Evolutionary conservation across 345 rosid genomes (phyloP), one percentile per base, ranked within the genome.

Genomic region (Laguncularia racemosa): DNA sequence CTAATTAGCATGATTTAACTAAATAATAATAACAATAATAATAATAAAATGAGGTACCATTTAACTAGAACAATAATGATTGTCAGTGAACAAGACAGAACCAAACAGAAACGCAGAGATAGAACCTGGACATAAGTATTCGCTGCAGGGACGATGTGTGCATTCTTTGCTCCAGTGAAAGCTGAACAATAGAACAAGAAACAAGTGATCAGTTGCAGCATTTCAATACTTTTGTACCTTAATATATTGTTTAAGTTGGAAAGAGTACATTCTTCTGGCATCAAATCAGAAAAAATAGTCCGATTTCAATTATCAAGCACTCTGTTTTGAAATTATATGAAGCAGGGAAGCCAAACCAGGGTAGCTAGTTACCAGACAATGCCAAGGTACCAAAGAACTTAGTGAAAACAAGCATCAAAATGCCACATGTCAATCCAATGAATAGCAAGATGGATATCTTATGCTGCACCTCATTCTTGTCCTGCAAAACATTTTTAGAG

Each of bases 71-170:
- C 2, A 14, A 15, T 4, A 43, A 14, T 15, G 38, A 21, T 4
- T n/a, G 17, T 44, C 19, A 12, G 12, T 40, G 38, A 54, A 19
- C 57, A n/a, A 46, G 44, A 46, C 14, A 44, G 18, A 16, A 6
- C 2, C 15, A 40, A 26, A 26, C 20, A n/a, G 14, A 17, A 21
- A 10, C n/a, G 20, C 62, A 23, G 67, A 20, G 46, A 49, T 63
- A 18, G 60, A 71, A 92, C 97, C 98, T 89, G 99, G 67, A 83
- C 84, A 51, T 89, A 92, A 50, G 79, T 69, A 71, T 89, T 89
- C 51, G 96, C 93, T 12, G 97, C 91, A 8, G 96, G 91, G 63
- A 93, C 77, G 60, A 86, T 67, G 56, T 78, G 84, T 56, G 62
- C 76, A 80, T 85, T 86, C 50, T 82, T 84, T 13, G 80, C 63